Percentiles rank a stretch among this genome's conserved stretches.
Evolutionary conservation across 805 yeast genomes (phyloP).

Genomic region (Ogataea pilisensis): DNA sequence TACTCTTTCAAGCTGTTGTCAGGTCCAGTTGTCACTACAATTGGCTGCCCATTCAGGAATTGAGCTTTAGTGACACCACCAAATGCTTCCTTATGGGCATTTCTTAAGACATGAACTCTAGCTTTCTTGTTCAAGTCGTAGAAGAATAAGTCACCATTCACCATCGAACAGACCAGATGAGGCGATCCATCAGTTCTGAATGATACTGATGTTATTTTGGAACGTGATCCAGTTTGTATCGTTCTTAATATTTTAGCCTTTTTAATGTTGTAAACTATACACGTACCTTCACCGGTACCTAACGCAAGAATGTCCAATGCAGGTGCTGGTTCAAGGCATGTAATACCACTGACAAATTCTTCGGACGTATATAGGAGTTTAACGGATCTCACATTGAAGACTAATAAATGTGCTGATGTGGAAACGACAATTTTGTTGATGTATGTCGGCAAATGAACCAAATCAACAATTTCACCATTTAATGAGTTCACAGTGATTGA

Average conservation of each 20-base stretch:
- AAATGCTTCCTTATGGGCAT: conserved; percentile 63
- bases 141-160: conserved; percentile 78
- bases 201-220: conserved; percentile 57
- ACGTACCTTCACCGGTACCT: conserved; percentile 67
- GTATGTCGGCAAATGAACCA: conserved; percentile 86
- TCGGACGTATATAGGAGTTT: conserved; percentile 51
- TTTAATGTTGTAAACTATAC: conserved; percentile 62
- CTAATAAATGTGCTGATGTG: conserved; percentile 56
- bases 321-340: conserved; percentile 79
- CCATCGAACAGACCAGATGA: conserved; percentile 75
- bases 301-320: conserved; percentile 79
- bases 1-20: conserved; percentile 87
- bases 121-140: conserved; percentile 72
- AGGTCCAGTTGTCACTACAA: conserved; percentile 83
- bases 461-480: conserved; percentile 66
- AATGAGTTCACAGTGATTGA: conserved; percentile 52
- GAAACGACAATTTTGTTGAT: conserved; percentile 83
- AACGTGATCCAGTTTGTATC: conserved; percentile 37
- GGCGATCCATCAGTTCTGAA: conserved; percentile 90
- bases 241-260: conserved; percentile 57
- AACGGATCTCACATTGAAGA: conserved; percentile 76
- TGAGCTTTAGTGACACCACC: conserved; percentile 76
- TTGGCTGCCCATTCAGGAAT: conserved; percentile 88
- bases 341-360: conserved; percentile 52
- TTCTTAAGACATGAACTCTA: conserved; percentile 70